Evolutionary conservation across 805 yeast genomes (phyloP).

Genomic region (Cyberlindnera mycetangii): DNA sequence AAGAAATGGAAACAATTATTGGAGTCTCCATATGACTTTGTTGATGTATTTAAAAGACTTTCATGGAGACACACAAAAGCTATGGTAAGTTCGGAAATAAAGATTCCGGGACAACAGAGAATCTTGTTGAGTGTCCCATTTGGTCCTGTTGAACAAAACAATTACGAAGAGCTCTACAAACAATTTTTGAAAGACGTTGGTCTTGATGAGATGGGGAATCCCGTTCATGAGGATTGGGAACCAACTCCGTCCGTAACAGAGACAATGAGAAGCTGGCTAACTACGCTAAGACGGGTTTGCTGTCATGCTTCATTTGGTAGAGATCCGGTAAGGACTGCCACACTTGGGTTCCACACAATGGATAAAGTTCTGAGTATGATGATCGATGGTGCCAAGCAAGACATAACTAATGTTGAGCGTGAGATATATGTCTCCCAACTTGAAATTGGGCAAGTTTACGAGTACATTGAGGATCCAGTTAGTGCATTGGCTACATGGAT

Average conservation of each 20-base stretch:
- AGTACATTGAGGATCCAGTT: conserved; percentile 49
- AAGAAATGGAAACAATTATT: conserved; percentile 17
- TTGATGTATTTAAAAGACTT: conserved; percentile 48
- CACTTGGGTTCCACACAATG: conserved; percentile 42
- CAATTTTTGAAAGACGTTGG: conserved; percentile 60
- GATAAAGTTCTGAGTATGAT: conserved; percentile 68
- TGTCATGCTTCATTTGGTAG: conserved; percentile 63
- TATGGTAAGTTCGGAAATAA: conserved; percentile 74
- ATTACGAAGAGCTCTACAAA: conserved; percentile 62
- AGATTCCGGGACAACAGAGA: conserved; percentile 76
- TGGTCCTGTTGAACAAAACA: conserved; percentile 79
- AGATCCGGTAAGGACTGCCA: conserved; percentile 1
- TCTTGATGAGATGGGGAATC: conserved; percentile 44
- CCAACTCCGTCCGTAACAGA: conserved; percentile 39
- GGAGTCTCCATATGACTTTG: conserved; percentile 36
- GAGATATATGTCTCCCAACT: conserved; percentile 42
- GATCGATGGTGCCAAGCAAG: conserved; percentile 52
- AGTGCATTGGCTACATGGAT: conserved; percentile 49
- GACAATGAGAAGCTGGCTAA: conserved; percentile 67
- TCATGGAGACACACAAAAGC: conserved; percentile 81
- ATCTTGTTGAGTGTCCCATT: conserved; percentile 70
- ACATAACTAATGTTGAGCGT: conserved; percentile 47
- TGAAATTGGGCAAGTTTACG: conserved; percentile 68
- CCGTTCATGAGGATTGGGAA: conserved; percentile 47
- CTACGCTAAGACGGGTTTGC: conserved; percentile 70